These are phyloP conservation scores for Barnettozyma vustinii DNA, from an alignment of 805 yeast species.

Conservation along the genomic window DNA sequence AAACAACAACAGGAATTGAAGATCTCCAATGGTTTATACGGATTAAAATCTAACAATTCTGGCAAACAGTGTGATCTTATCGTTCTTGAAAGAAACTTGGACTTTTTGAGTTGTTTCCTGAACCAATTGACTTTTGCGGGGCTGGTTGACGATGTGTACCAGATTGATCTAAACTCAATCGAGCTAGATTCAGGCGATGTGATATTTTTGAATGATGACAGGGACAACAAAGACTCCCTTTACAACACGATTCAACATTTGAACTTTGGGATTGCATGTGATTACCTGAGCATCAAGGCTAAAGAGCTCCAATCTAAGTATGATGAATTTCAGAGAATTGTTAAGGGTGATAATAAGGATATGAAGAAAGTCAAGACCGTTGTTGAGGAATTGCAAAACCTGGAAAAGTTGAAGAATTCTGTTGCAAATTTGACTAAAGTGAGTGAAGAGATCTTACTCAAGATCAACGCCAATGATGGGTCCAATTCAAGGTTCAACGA, in stretches of 20 bases:
- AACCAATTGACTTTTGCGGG: conserved; percentile 82
- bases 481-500: conserved; percentile 10
- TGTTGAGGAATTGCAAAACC: conserved; percentile 60
- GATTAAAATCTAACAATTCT: conserved; percentile 32
- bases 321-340: conserved; percentile 46
- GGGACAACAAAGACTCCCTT: conserved; percentile 30
- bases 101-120: conserved; percentile 63
- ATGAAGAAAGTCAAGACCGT: conserved; percentile 54
- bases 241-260: conserved; percentile 49
- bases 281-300: conserved; percentile 64
- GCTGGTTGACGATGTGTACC: conserved; percentile 66
- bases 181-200: conserved; percentile 23
- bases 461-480: conserved; percentile 27
- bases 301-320: conserved; percentile 63
- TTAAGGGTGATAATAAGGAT: conserved; percentile 2
- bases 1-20: conserved; percentile 26
- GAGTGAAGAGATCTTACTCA: conserved; percentile 57
- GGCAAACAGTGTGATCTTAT: conserved; percentile 62
- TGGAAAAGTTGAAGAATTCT: conserved; percentile 63
- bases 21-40: conserved; percentile 26
- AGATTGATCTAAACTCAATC: conserved; percentile 38
- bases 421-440: conserved; percentile 68
- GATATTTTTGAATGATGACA: conserved; percentile 18
- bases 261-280: conserved; percentile 80
- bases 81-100: conserved; percentile 74